Evolutionary conservation across 495 filamentous ascomycete genomes (phyloP).

Genomic region (Hypoxylon fuscum): DNA sequence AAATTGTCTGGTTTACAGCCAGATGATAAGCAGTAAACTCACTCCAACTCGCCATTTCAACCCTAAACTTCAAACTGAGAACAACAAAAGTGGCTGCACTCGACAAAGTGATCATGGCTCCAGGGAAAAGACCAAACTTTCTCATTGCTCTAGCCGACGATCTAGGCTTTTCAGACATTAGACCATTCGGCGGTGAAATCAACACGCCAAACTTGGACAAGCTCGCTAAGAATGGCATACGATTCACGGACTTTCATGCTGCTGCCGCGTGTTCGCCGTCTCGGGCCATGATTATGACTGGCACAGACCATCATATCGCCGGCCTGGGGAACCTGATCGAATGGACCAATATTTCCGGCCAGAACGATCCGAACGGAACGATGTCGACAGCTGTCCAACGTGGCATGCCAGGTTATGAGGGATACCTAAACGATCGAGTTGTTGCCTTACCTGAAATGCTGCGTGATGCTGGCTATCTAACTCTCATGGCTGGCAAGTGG

Average conservation of each 20-base stretch:
- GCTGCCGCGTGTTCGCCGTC: slow-evolving; percentile 72
- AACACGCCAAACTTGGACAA: slow-evolving; percentile 68
- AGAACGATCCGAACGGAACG: slow-evolving; percentile 47
- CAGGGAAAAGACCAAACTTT: slow-evolving; percentile 62
- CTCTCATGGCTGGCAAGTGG: slow-evolving; percentile 71
- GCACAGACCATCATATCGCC: slow-evolving; percentile 64
- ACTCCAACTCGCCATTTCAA: not conserved
- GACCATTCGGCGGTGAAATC: slow-evolving; percentile 71
- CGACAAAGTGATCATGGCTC: slow-evolving; percentile 23
- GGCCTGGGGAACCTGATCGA: slow-evolving; percentile 59
- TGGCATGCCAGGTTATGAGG: slow-evolving; percentile 72
- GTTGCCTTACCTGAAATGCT: slow-evolving; percentile 70
- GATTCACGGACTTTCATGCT: slow-evolving; percentile 70
- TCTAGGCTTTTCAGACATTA: slow-evolving; percentile 69
- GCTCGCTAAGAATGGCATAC: slow-evolving; percentile 62
- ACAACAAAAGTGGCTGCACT: not conserved
- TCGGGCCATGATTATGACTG: slow-evolving; percentile 67
- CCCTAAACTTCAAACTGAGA: not conserved
- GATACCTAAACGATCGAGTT: slow-evolving; percentile 70
- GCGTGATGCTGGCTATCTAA: slow-evolving; percentile 68
- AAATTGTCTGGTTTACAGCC: not conserved
- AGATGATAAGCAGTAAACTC: not conserved
- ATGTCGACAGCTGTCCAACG: slow-evolving; percentile 47
- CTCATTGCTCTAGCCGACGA: slow-evolving; percentile 71
- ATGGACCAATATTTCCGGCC: slow-evolving; percentile 45